Evolutionary conservation across 1,139 yeast species (phyloP).

Genomic region (Lodderomyces theae): DNA sequence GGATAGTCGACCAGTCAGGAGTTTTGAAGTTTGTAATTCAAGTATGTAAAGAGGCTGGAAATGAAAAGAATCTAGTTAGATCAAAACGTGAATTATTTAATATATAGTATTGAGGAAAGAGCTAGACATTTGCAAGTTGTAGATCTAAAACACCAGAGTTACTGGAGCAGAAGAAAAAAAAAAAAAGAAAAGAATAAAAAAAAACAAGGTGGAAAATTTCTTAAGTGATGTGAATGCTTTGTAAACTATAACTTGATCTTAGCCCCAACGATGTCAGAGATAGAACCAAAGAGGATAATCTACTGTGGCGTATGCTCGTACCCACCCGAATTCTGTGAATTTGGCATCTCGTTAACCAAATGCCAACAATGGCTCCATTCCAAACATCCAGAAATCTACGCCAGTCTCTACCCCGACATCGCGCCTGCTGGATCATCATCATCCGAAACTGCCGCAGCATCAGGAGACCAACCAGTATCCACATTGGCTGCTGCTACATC

Average conservation of each 20-base stretch:
- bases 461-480: neutral
- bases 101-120: neutral
- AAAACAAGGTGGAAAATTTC: neutral
- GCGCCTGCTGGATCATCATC: conserved; percentile 36
- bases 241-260: conserved; percentile 1
- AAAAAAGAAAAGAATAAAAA: too few relatives aligned
- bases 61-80: neutral
- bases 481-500: conserved; percentile 35
- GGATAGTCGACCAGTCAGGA: conserved; percentile 63
- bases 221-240: neutral
- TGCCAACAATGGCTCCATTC: conserved; percentile 82
- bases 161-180: neutral
- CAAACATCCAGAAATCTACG: conserved; percentile 54
- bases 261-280: conserved; percentile 27
- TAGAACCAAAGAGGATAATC: conserved; percentile 44
- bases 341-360: conserved; percentile 75
- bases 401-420: conserved; percentile 59
- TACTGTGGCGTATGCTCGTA: conserved; percentile 85
- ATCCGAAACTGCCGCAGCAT: neutral
- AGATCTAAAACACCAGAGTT: too few relatives aligned
- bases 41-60: conserved; percentile 6
- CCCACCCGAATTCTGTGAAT: conserved; percentile 95
- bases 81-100: neutral
- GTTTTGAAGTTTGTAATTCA: conserved; percentile 26
- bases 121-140: too few relatives aligned